Percentiles rank a stretch among this genome's conserved stretches.
phyloP scores from a whole-genome alignment of 768 basidiomycete genomes.

The Pleurotus pulmonarius region DNA sequence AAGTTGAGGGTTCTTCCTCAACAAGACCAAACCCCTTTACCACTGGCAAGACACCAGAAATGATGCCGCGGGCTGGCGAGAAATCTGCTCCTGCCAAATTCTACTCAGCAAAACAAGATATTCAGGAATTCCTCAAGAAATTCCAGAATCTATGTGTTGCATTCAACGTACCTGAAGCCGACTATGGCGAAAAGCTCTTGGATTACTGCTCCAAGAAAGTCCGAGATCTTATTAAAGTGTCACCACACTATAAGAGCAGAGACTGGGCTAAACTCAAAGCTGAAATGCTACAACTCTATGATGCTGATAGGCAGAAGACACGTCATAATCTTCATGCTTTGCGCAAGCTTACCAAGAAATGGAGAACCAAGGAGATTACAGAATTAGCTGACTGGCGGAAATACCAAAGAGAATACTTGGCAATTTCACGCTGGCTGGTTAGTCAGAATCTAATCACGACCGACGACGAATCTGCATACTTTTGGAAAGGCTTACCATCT shows the following conservation, averaged over 20 bases:
- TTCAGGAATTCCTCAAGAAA: background rate
- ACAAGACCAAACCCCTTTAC: no score
- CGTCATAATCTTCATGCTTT: background rate
- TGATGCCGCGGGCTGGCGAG: slow-evolving; percentile 1
- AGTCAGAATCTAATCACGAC: slow-evolving; percentile 4
- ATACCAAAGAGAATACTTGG: slow-evolving; percentile 7
- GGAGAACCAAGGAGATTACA: background rate
- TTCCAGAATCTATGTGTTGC: background rate
- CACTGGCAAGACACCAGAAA: background rate
- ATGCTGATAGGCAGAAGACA: background rate
- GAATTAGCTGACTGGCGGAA: slow-evolving; percentile 5
- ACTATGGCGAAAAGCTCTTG: background rate
- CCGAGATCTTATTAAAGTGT: background rate
- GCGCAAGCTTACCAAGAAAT: background rate
- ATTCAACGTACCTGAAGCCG: background rate
- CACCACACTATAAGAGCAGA: background rate
- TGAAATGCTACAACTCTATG: background rate
- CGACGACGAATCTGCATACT: slow-evolving; percentile 6
- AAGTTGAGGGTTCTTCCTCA: no score
- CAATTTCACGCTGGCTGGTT: slow-evolving; percentile 11
- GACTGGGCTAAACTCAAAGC: background rate
- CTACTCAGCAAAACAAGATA: background rate
- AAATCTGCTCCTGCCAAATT: background rate
- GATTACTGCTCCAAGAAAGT: background rate
- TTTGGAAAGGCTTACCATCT: slow-evolving; percentile 12